Conservation (phyloP, 192 early-diverging fungal species). For the Dissophora globulifera region DNA sequence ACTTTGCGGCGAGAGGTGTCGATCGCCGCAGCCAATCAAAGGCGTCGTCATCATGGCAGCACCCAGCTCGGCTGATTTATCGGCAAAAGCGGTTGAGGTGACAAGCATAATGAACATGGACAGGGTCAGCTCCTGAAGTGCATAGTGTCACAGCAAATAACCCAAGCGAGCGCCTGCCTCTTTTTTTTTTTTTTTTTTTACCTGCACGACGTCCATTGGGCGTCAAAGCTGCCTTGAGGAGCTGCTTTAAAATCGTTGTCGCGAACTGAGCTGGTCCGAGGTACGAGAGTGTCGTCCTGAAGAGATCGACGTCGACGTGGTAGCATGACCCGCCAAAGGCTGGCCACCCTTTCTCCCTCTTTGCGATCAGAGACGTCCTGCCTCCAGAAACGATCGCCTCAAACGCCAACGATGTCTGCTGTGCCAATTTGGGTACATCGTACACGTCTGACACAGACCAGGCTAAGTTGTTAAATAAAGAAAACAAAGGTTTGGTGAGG, state of each 20-base stretch:
- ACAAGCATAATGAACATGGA: too few species aligned
- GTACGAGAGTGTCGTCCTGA: conserved; percentile 25
- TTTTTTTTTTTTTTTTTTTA: too few species aligned
- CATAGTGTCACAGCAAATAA: too few species aligned
- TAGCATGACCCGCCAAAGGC: conserved; percentile 31
- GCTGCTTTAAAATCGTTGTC: conserved; percentile 30
- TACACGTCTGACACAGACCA: conserved; percentile 37
- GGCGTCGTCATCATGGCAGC: conserved; percentile 50
- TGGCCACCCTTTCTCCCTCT: conserved; percentile 35
- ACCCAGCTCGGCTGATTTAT: conserved; percentile 32
- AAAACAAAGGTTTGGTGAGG: not conserved
- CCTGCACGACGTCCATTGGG: conserved; percentile 43
- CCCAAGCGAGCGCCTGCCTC: too few species aligned
- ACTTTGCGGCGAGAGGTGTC: conserved; percentile 34
- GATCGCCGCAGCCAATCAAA: conserved; percentile 21
- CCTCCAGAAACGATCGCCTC: conserved; percentile 30
- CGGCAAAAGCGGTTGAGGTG: too few species aligned
- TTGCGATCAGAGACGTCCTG: conserved; percentile 24
- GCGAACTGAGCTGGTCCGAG: conserved; percentile 38
- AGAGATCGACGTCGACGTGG: conserved; percentile 45
- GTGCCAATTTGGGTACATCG: conserved; percentile 37
- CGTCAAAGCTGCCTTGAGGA: conserved; percentile 27
- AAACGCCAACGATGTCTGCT: conserved; percentile 23
- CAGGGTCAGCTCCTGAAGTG: too few species aligned
- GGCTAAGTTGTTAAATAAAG: conserved; percentile 11